These are phyloP conservation scores for Emericellopsis atlantica DNA, from an alignment of 2,329 filamentous ascomycete genomes.

Conservation along the genomic window DNA sequence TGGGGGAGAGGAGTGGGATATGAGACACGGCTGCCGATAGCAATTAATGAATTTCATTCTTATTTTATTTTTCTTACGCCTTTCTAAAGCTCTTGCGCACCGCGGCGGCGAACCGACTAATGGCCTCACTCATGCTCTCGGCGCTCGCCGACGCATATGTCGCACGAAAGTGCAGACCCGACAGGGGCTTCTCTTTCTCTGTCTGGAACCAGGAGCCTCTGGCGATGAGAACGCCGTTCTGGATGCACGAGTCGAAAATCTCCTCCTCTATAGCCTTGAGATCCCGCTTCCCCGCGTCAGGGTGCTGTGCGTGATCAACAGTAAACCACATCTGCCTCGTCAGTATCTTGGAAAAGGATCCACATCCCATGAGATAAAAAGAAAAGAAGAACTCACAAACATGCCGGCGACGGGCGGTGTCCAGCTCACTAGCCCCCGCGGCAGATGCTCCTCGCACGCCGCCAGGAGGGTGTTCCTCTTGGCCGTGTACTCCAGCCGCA, in stretches of 20 bases:
- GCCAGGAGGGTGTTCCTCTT: conserved; percentile 65
- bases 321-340: conserved; percentile 54
- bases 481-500: conserved; percentile 69
- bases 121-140: conserved; percentile 59
- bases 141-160: conserved; percentile 76
- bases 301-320: conserved; percentile 55
- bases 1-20: too few species aligned
- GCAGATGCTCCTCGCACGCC: conserved; percentile 70
- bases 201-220: conserved; percentile 87
- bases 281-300: conserved; percentile 35
- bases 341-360: too few species aligned
- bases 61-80: conserved; percentile 8
- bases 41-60: neutral
- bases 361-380: too few species aligned
- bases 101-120: conserved; percentile 62
- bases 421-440: conserved; percentile 66
- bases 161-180: conserved; percentile 72
- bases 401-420: conserved; percentile 74
- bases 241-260: conserved; percentile 68
- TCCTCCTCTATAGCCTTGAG: conserved; percentile 67
- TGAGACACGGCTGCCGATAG: neutral
- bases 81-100: conserved; percentile 45
- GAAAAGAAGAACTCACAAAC: conserved; percentile 61
- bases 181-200: conserved; percentile 45
- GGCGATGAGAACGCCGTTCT: conserved; percentile 66